Percentiles rank a stretch among this genome's conserved stretches.
These are phyloP conservation scores for Penicillium nucicola DNA, from an alignment of 495 filamentous ascomycete species.

Conservation along the genomic window DNA sequence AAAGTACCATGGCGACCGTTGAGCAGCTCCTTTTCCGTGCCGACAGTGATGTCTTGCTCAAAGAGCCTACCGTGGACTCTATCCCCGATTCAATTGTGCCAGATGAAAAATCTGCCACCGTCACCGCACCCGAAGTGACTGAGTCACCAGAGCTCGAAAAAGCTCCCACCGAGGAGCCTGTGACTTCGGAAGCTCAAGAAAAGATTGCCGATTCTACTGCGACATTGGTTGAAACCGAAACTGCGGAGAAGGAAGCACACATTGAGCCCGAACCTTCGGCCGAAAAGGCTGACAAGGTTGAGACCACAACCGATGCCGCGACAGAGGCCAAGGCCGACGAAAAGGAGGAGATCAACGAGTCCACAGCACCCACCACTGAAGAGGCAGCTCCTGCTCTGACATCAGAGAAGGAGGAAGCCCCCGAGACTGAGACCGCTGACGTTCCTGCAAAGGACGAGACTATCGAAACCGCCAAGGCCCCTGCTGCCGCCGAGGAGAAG, in stretches of 20 bases:
- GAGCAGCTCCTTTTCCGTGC: not conserved
- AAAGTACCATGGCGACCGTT: constrained; percentile 4
- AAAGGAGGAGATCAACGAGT: constrained; percentile 6
- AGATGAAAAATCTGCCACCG: not conserved
- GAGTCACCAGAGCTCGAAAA: no score
- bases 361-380: not conserved
- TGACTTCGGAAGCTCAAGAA: not conserved
- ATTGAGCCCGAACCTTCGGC: not conserved
- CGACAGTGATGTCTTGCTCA: not conserved
- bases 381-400: not conserved
- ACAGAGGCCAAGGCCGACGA: constrained; percentile 3
- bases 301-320: not conserved
- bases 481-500: no score
- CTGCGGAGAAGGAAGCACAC: not conserved
- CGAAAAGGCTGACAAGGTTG: not conserved
- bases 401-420: constrained; percentile 2
- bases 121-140: no score
- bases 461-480: no score
- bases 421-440: constrained; percentile 1
- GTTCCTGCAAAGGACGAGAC: not conserved
- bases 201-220: constrained; percentile 1
- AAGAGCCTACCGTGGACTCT: not conserved
- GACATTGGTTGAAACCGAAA: not conserved
- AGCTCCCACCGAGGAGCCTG: no score
- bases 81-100: not conserved